Evolutionary conservation across 2,329 filamentous ascomycete genomes (phyloP).

Genomic region (Pseudocercospora macadamiae): DNA sequence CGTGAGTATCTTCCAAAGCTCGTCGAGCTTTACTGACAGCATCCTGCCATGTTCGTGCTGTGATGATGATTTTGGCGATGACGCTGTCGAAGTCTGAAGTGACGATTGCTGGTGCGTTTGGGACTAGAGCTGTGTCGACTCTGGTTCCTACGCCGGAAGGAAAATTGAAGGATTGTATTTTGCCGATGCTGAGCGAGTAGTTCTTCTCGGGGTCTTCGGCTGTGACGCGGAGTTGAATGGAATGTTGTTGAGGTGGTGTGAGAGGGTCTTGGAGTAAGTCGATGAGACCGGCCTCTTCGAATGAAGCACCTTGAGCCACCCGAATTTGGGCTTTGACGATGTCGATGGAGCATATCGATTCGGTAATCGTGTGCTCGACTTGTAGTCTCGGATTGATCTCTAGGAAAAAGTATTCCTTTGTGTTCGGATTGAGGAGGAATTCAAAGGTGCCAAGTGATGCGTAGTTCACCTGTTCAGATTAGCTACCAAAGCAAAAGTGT

Average conservation of each 20-base stretch:
- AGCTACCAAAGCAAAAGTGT: not conserved
- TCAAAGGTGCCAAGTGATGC: constrained; percentile 66
- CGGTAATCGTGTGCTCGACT: constrained; percentile 66
- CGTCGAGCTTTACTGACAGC: constrained; percentile 57
- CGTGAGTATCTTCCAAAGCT: constrained; percentile 58
- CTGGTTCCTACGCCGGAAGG: constrained; percentile 62
- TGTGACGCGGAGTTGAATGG: constrained; percentile 62
- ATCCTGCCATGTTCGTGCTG: constrained; percentile 56
- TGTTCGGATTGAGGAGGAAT: constrained; percentile 59
- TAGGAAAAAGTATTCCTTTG: constrained; percentile 59
- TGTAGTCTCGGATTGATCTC: constrained; percentile 65
- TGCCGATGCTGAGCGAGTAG: constrained; percentile 64
- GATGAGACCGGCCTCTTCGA: constrained; percentile 37
- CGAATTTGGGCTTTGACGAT: constrained; percentile 59
- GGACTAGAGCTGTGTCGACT: constrained; percentile 59
- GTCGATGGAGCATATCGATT: constrained; percentile 57
- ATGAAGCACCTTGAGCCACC: constrained; percentile 54
- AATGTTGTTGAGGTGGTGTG: constrained; percentile 45
- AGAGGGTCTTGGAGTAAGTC: constrained; percentile 38
- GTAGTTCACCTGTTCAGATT: constrained; percentile 52
- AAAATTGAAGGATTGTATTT: constrained; percentile 57
- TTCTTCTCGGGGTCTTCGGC: constrained; percentile 58
- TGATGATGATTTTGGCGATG: constrained; percentile 63
- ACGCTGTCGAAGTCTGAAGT: constrained; percentile 62
- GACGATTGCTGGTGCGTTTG: constrained; percentile 48